These are phyloP conservation scores for Plantago major DNA, from an alignment of 257 asterid genomes.

Conservation along the genomic window DNA sequence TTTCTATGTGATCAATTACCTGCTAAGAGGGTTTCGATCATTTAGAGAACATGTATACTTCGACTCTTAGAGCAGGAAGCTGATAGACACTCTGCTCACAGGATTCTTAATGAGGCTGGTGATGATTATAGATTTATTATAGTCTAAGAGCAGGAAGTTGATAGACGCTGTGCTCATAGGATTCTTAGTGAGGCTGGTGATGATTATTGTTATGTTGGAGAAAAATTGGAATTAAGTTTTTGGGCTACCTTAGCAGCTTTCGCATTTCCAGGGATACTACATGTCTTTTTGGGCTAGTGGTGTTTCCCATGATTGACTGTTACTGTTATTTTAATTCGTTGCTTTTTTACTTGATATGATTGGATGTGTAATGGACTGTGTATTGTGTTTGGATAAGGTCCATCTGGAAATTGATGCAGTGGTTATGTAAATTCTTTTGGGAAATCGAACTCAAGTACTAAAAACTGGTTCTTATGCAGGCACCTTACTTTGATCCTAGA, in stretches of 20 bases:
- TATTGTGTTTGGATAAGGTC: background rate
- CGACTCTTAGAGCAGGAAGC: no score
- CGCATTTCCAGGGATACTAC: background rate
- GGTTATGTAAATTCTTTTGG: background rate
- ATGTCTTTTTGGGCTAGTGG: background rate
- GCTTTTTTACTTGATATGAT: background rate
- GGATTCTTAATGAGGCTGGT: no score
- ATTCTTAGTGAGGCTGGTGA: no score
- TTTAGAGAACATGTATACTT: no score
- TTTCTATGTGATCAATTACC: no score
- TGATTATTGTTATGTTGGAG: background rate
- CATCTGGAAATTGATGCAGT: background rate
- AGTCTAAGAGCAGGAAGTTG: no score
- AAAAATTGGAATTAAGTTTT: background rate
- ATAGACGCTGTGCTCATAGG: no score
- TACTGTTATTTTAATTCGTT: background rate
- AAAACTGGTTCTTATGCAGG: constrained; percentile 37
- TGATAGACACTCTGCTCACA: no score
- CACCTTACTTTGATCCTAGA: constrained; percentile 94
- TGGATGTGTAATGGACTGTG: background rate
- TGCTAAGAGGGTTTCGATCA: no score
- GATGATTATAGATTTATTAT: no score
- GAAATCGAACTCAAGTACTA: background rate
- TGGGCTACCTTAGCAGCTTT: background rate
- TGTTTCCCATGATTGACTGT: background rate